Evolutionary conservation across 371 early-diverging fungal species (phyloP).

Genomic region (Choanephora cucurbitarum): DNA sequence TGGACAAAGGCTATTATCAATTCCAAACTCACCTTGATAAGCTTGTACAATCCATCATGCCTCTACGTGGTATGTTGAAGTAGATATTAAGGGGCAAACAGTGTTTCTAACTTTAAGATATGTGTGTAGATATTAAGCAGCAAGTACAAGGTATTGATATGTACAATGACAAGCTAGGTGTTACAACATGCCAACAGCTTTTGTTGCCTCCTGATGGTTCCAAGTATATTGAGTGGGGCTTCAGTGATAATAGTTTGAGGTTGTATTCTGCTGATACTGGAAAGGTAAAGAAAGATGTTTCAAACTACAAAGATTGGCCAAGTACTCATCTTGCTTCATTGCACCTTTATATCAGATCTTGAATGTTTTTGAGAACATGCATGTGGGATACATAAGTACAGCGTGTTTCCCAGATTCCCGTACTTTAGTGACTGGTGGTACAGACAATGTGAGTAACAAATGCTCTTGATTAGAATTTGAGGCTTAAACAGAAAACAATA

Average conservation of each 20-base stretch:
- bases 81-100: background rate
- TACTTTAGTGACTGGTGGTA: slow-evolving; percentile 72
- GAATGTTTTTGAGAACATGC: slow-evolving; percentile 73
- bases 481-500: slow-evolving; percentile 9
- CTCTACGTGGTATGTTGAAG: slow-evolving; percentile 50
- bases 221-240: slow-evolving; percentile 78
- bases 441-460: slow-evolving; percentile 52
- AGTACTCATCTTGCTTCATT: background rate
- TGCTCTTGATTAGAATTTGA: no score
- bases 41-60: slow-evolving; percentile 56
- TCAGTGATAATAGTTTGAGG: slow-evolving; percentile 67
- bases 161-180: slow-evolving; percentile 51
- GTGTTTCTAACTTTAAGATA: background rate
- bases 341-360: slow-evolving; percentile 32
- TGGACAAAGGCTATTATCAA: slow-evolving; percentile 44
- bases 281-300: slow-evolving; percentile 40
- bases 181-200: slow-evolving; percentile 52
- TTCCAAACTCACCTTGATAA: slow-evolving; percentile 57
- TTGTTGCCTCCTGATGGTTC: slow-evolving; percentile 59
- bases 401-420: slow-evolving; percentile 69
- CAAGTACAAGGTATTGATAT: slow-evolving; percentile 57
- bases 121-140: slow-evolving; percentile 48
- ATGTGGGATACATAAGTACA: slow-evolving; percentile 66
- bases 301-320: no score
- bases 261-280: slow-evolving; percentile 61